Conservation (phyloP, 164 flowering plant species). For the Euptelea pleiosperma region DNA sequence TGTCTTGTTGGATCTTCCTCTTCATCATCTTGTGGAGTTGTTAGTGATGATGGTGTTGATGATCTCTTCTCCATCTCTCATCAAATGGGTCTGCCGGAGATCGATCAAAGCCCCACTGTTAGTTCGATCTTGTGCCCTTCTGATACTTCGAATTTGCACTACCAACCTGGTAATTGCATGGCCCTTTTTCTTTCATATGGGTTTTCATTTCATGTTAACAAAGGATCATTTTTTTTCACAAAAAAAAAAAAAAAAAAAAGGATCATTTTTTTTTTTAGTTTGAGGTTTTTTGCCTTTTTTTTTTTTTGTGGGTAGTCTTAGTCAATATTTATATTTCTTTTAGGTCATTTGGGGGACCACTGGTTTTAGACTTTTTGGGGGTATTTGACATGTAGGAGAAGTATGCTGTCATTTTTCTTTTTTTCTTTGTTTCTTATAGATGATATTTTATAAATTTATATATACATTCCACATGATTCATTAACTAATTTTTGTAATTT, state of each 20-base stretch:
- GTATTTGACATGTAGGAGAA: no score
- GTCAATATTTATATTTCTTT: background rate
- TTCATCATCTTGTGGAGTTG: conserved; percentile 15
- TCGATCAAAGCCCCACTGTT: conserved; percentile 26
- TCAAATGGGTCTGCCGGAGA: conserved; percentile 40
- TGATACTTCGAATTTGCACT: conserved; percentile 38
- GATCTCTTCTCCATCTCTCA: conserved; percentile 32
- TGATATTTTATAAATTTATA: background rate
- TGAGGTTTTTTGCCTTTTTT: conserved; percentile 1
- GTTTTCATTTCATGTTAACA: background rate
- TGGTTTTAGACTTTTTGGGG: background rate
- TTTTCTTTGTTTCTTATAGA: background rate
- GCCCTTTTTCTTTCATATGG: background rate
- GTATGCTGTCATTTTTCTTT: no score
- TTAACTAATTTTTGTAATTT: background rate
- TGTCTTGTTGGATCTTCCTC: conserved; percentile 16
- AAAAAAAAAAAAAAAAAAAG: no score
- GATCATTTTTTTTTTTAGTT: background rate
- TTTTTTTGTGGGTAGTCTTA: background rate
- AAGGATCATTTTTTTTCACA: background rate
- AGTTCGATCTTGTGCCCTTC: conserved; percentile 33
- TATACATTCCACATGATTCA: background rate
- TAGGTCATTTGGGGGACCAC: conserved; percentile 8
- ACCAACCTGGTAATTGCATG: conserved; percentile 51
- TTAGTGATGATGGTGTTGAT: conserved; percentile 14